Base-by-base conservation (phyloP, 2,329 filamentous ascomycete genomes). In the Torrubiella hemipterigena region DNA sequence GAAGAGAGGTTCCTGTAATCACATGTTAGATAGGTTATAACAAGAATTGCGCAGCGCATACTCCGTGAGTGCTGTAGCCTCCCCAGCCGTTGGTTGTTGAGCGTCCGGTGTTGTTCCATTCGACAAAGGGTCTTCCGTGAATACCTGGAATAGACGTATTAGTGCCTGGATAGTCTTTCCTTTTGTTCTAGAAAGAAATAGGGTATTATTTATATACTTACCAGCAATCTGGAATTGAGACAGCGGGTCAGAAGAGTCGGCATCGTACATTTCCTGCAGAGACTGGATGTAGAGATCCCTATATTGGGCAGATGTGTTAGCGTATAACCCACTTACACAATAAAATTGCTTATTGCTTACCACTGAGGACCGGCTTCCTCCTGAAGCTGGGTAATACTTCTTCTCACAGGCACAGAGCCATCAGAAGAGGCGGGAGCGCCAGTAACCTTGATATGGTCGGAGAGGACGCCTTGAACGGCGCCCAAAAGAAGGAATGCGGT, bases 181-280 rank as follows among this genome's bases (percentile, higher is more conserved):
- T n/a, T n/a, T n/a, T n/a, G n/a, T n/a, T n/a, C n/a, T n/a, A n/a
- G n/a, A n/a, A n/a, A n/a, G n/a, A n/a, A n/a, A n/a, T n/a, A n/a
- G n/a, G n/a, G n/a, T n/a, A 37, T 18, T 23, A 28, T 25, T 34
- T 21, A 5, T 6, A 11, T 42, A 36, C n/a, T n/a, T 45, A 61
- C 61, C 59, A 35, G 52, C 43, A 30, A 64, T 47, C 27, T 55
- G 48, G 35, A 59, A 65, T 42, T 58, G 63, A 3, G 61, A 65
- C 29, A 46, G 32, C 31, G 49, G 43, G 12, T 62, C 50, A 11
- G 44, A 43, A 30, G 58, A 50, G 31, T 53, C 35, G 18, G 42
- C 43, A 2, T 46, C 46, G 34, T 63, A 52, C 22, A 64, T 44
- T 17, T 48, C 44, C 9, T 47, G 41, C 17, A 63, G 38, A 4